Evolutionary conservation across 2,329 filamentous ascomycete genomes (phyloP).

Genomic region (Monilinia aucupariae): DNA sequence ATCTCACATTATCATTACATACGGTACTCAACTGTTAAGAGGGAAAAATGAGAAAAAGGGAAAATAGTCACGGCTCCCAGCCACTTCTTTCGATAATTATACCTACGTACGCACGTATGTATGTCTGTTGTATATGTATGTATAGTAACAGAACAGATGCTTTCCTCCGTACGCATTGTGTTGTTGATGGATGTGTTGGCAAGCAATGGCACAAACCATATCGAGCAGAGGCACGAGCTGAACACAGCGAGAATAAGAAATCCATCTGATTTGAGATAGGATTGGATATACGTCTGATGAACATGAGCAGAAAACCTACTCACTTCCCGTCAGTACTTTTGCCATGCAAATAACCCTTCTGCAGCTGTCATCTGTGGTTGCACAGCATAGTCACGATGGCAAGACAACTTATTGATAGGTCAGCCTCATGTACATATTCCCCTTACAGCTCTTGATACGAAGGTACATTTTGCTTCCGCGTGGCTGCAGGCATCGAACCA

Average conservation of each 20-base stretch:
- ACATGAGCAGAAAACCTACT: conserved; percentile 8
- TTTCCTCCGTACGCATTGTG: conserved; percentile 13
- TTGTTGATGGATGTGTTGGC: conserved; percentile 15
- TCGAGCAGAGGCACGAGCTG: conserved; percentile 14
- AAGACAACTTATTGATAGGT: conserved; percentile 17
- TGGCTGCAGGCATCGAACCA: conserved; percentile 16
- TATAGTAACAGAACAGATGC: conserved; percentile 7
- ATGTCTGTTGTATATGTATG: neutral
- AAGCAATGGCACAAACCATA: conserved; percentile 15
- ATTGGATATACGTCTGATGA: conserved; percentile 17
- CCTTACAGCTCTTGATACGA: conserved; percentile 15
- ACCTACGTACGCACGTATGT: neutral
- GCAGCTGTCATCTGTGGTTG: conserved; percentile 17
- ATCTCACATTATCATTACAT: neutral
- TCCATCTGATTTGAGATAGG: conserved; percentile 11
- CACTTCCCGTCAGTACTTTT: conserved; percentile 7
- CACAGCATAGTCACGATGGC: conserved; percentile 19
- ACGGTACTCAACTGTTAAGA: neutral
- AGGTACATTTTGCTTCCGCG: conserved; percentile 17
- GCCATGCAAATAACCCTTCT: conserved; percentile 16
- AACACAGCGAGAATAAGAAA: conserved; percentile 14
- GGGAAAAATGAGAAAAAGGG: no score
- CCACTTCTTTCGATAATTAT: conserved; percentile 1
- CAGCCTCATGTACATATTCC: conserved; percentile 18
- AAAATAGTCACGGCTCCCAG: neutral